Evolutionary conservation across 139 green algal genomes (phyloP).

Genomic region (Chlorella sp.): DNA sequence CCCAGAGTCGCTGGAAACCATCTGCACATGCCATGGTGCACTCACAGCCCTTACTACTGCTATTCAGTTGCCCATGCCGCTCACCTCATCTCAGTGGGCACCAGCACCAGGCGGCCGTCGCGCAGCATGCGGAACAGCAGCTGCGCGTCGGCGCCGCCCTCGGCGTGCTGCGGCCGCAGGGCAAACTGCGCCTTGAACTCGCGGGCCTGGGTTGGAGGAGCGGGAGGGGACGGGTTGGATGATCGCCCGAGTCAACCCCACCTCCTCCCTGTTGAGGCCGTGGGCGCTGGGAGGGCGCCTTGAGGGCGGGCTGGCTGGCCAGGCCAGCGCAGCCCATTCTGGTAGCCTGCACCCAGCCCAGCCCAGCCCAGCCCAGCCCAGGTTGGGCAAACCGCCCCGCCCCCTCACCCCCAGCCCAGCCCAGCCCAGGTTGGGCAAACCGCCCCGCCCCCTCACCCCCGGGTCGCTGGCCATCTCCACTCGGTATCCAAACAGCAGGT

Average conservation of each 20-base stretch:
- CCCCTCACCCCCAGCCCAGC: neutral
- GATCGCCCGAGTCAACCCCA: too few relatives aligned
- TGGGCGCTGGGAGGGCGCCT: too few relatives aligned
- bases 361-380: too few relatives aligned
- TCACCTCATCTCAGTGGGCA: conserved; percentile 59
- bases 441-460: conserved; percentile 19
- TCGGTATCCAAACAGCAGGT: conserved; percentile 80
- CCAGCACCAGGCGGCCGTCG: conserved; percentile 59
- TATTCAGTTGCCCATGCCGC: neutral
- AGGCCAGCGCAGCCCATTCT: too few relatives aligned
- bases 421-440: too few relatives aligned
- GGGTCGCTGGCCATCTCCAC: conserved; percentile 76
- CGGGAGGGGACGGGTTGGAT: neutral
- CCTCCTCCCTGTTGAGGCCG: too few relatives aligned
- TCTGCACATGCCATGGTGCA: too few relatives aligned
- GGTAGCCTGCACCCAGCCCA: too few relatives aligned
- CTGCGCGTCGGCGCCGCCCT: conserved; percentile 42
- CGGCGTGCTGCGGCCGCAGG: conserved; percentile 54
- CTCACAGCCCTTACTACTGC: neutral
- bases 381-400: too few relatives aligned
- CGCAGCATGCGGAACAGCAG: conserved; percentile 61
- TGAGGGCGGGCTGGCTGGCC: too few relatives aligned
- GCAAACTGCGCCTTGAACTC: conserved; percentile 58
- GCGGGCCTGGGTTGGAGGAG: neutral
- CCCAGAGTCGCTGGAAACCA: too few relatives aligned